A percentile compares a stretch with the other conserved stretches of the same genome.
phyloP scores from a whole-genome alignment of 2,329 filamentous ascomycete genomes.

The Colletotrichum paranaense region DNA sequence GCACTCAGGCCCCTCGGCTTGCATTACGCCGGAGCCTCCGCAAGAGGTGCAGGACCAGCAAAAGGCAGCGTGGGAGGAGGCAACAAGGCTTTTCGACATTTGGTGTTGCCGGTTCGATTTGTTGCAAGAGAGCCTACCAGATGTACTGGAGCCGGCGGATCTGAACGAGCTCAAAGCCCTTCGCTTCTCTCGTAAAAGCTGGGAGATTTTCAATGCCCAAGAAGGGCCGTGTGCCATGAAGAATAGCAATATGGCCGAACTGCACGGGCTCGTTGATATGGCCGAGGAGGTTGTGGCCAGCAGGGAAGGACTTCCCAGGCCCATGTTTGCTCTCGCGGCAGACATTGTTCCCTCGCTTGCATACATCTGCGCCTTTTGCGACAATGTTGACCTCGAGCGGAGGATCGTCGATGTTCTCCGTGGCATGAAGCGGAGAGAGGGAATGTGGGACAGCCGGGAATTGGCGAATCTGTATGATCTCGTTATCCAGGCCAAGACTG shows the following conservation, averaged over 20 bases:
- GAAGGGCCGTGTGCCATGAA: conserved; percentile 12
- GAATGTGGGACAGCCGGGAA: conserved; percentile 35
- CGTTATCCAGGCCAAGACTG: conserved; percentile 8
- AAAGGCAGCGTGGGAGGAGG: background rate
- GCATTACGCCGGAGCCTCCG: background rate
- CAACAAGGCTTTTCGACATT: background rate
- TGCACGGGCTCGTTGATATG: conserved; percentile 16
- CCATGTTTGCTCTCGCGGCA: conserved; percentile 19
- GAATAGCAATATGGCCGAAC: background rate
- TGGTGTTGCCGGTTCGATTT: conserved; percentile 25
- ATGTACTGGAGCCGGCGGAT: background rate
- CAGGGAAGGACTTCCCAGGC: background rate
- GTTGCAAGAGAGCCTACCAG: background rate
- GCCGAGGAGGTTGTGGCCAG: conserved; percentile 11
- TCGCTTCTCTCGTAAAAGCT: conserved; percentile 9
- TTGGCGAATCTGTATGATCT: conserved; percentile 27
- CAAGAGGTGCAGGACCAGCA: background rate
- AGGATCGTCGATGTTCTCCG: conserved; percentile 31
- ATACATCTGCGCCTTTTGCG: conserved; percentile 34
- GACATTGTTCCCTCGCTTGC: conserved; percentile 23
- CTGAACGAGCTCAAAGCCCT: conserved; percentile 11
- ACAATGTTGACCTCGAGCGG: conserved; percentile 20
- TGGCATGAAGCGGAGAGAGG: conserved; percentile 32
- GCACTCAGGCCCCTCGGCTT: background rate
- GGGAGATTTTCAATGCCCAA: conserved; percentile 13